phyloP scores from a whole-genome alignment of 1,284 basidiomycete species.

The Trichosporon inkin region DNA sequence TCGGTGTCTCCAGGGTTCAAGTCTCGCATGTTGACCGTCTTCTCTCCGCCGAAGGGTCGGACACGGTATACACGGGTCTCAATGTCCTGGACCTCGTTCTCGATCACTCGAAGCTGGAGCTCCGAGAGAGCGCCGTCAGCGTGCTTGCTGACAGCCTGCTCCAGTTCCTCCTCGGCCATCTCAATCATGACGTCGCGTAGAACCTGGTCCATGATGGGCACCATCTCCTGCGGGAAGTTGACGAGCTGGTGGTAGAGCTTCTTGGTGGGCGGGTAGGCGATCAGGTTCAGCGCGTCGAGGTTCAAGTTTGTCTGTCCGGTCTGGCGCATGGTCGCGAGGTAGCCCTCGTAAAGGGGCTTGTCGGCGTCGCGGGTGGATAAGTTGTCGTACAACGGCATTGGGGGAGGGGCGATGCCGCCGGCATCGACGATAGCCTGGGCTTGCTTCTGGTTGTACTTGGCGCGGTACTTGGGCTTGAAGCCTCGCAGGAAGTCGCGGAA shows the following conservation, averaged over 20 bases:
- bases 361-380: slow-evolving; percentile 64
- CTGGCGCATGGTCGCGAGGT: slow-evolving; percentile 78
- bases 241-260: slow-evolving; percentile 74
- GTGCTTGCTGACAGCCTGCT: slow-evolving; percentile 43
- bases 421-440: slow-evolving; percentile 37
- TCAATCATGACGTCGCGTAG: slow-evolving; percentile 86
- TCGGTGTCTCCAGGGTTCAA: slow-evolving; percentile 91
- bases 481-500: slow-evolving; percentile 85
- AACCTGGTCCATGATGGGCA: slow-evolving; percentile 95
- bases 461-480: slow-evolving; percentile 91
- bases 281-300: slow-evolving; percentile 82
- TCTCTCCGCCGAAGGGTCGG: slow-evolving; percentile 75
- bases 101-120: slow-evolving; percentile 65
- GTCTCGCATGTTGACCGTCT: slow-evolving; percentile 79
- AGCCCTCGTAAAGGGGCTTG: slow-evolving; percentile 72
- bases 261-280: slow-evolving; percentile 77
- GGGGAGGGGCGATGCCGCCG: slow-evolving; percentile 37
- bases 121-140: slow-evolving; percentile 34
- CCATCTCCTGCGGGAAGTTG: slow-evolving; percentile 93
- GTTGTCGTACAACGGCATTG: slow-evolving; percentile 47
- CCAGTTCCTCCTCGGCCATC: slow-evolving; percentile 70
- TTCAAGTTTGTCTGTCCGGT: slow-evolving; percentile 91
- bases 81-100: slow-evolving; percentile 74
- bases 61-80: slow-evolving; percentile 83
- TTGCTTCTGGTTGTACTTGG: slow-evolving; percentile 58